phyloP scores from a whole-genome alignment of 2,329 filamentous ascomycete species.

The Bisporella sp. region DNA sequence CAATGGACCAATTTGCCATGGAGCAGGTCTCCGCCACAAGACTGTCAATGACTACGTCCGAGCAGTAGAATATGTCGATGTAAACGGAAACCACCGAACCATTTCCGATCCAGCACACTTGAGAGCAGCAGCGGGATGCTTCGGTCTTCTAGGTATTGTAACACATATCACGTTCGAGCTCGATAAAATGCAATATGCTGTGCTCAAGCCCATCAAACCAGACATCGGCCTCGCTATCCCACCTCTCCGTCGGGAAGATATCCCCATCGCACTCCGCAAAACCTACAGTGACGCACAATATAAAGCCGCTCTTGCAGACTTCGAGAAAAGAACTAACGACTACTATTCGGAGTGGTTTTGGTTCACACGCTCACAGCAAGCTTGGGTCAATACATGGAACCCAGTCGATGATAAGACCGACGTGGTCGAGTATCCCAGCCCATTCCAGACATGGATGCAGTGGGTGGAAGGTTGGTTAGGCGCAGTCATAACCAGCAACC shows the following conservation, averaged over 20 bases:
- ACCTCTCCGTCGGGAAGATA: constrained; percentile 31
- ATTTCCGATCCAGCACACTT: constrained; percentile 33
- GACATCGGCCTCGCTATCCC: constrained; percentile 37
- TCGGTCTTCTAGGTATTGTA: constrained; percentile 40
- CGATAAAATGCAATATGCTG: constrained; percentile 39
- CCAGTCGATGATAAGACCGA: constrained; percentile 26
- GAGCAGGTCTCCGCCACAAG: constrained; percentile 35
- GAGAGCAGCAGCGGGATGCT: constrained; percentile 36
- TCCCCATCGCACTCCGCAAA: constrained; percentile 32
- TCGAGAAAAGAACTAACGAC: constrained; percentile 31
- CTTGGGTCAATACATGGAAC: constrained; percentile 42
- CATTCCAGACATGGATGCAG: constrained; percentile 16
- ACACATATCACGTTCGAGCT: constrained; percentile 42
- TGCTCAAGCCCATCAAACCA: constrained; percentile 37
- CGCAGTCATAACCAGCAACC: constrained; percentile 27
- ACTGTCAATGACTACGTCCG: constrained; percentile 40
- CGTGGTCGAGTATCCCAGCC: constrained; percentile 31
- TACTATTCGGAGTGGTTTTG: constrained; percentile 45
- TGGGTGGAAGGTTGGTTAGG: constrained; percentile 33
- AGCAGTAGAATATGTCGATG: constrained; percentile 40
- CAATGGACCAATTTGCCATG: constrained; percentile 40
- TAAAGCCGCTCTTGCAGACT: constrained; percentile 29
- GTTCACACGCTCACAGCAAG: constrained; percentile 39
- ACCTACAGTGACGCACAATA: constrained; percentile 28
- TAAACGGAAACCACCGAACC: constrained; percentile 33